Evolutionary conservation across 2,329 filamentous ascomycete genomes (phyloP).

Genomic region (Aspergillus costaricaensis): DNA sequence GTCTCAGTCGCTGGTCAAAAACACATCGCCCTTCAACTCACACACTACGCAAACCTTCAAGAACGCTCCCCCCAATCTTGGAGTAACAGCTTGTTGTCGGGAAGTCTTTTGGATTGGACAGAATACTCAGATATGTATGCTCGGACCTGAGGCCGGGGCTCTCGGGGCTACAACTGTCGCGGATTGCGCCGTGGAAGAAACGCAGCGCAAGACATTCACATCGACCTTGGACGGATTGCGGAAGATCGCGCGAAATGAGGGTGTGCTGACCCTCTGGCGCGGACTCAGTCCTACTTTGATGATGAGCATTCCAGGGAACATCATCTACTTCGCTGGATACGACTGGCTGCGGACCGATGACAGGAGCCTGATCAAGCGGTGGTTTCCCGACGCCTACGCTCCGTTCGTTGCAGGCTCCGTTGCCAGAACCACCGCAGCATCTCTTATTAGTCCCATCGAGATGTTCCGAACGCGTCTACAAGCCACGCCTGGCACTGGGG

Average conservation of each 20-base stretch:
- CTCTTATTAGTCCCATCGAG: constrained; percentile 85
- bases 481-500: constrained; percentile 61
- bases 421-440: constrained; percentile 77
- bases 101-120: constrained; percentile 97
- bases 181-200: constrained; percentile 85
- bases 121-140: constrained; percentile 76
- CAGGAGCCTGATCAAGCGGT: constrained; percentile 68
- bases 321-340: constrained; percentile 98
- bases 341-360: constrained; percentile 83
- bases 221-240: constrained; percentile 88
- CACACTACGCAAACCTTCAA: constrained; percentile 57
- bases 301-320: constrained; percentile 93
- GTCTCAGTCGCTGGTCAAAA: constrained; percentile 67
- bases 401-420: constrained; percentile 77
- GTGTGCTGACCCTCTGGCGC: constrained; percentile 81
- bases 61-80: constrained; percentile 78
- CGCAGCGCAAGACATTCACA: constrained; percentile 78
- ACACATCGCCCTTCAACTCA: constrained; percentile 58
- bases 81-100: constrained; percentile 90
- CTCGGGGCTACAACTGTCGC: constrained; percentile 49
- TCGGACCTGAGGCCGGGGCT: constrained; percentile 49
- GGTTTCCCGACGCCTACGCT: constrained; percentile 68
- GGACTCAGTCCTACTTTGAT: constrained; percentile 90
- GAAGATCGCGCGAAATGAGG: constrained; percentile 95
- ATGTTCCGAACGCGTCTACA: constrained; percentile 93